Evolutionary conservation across 139 green algal species (phyloP), one percentile per base, ranked within the genome.

Genomic region (Tetraselmis chui): DNA sequence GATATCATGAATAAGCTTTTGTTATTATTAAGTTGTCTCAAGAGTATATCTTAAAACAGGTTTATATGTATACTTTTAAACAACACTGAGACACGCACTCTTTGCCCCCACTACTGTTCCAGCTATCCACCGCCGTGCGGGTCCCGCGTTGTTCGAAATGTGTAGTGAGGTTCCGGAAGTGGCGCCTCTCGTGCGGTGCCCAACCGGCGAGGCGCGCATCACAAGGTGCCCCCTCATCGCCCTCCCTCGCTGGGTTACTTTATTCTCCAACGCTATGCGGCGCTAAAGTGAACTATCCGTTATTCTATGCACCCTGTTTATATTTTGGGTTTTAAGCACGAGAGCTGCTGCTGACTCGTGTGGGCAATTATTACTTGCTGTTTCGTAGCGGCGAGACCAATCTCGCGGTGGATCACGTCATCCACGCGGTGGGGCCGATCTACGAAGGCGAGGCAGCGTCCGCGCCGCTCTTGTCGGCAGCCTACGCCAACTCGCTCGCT

Each of bases 341-440:
- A n/a, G n/a, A n/a, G n/a, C n/a, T n/a, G n/a, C n/a, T n/a, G n/a
- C n/a, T n/a, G n/a, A n/a, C n/a, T n/a, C n/a, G n/a, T n/a, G n/a
- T n/a, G n/a, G n/a, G n/a, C n/a, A n/a, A n/a, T n/a, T n/a, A n/a
- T n/a, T n/a, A n/a, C n/a, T n/a, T n/a, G n/a, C n/a, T n/a, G n/a
- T n/a, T n/a, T n/a, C 45, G 11, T 18, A 67, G 45, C 18, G 45
- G 45, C 45, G 45, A 67, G 45, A 67, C 45, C 45, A 18, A 18
- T 1, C 87, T 98, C 30, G 85, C 88, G 1, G 92, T 88, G 25
- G 81, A 80, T 28, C 84, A 92, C 77, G 92, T 98, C n/a, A 97
- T 98, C n/a, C 95, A 98, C 84, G 97, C 95, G 0, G 94, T 98
- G 59, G 94, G 95, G 0, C 95, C 95, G 0, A 87, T 96, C 1